Conservation (phyloP, 768 basidiomycete genomes). For the Phaffia australis region DNA sequence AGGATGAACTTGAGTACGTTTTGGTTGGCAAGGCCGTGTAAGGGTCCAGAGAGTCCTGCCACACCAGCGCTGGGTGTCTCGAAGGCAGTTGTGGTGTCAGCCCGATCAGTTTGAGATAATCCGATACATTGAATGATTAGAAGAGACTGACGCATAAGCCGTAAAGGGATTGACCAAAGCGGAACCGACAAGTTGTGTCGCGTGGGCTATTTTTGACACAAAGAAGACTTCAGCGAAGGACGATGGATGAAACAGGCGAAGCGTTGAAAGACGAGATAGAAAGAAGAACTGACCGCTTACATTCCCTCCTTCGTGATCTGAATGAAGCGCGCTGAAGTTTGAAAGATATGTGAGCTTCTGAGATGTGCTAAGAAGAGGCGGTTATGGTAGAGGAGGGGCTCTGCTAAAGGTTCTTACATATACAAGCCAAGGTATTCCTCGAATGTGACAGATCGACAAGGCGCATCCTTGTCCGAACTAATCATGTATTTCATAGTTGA, state of each 20-base stretch:
- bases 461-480: background rate
- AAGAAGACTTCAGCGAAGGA: background rate
- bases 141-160: slow-evolving; percentile 54
- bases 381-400: too few species aligned
- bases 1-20: slow-evolving; percentile 97
- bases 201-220: slow-evolving; percentile 27
- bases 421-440: slow-evolving; percentile 16
- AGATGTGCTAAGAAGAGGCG: too few species aligned
- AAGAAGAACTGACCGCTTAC: background rate
- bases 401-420: background rate
- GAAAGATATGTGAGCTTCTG: too few species aligned
- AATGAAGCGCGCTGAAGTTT: slow-evolving; percentile 83
- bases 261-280: slow-evolving; percentile 21
- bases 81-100: background rate
- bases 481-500: slow-evolving; percentile 1
- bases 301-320: slow-evolving; percentile 84
- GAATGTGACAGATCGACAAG: background rate
- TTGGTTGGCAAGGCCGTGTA: slow-evolving; percentile 97
- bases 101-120: background rate
- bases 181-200: slow-evolving; percentile 53
- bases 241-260: background rate
- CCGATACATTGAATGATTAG: background rate
- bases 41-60: slow-evolving; percentile 90
- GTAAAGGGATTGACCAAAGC: slow-evolving; percentile 92
- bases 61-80: slow-evolving; percentile 51